A percentile compares a stretch with the other conserved stretches of the same genome.
phyloP scores from a whole-genome alignment of 768 basidiomycete genomes.

The Rubroboletus satanas region DNA sequence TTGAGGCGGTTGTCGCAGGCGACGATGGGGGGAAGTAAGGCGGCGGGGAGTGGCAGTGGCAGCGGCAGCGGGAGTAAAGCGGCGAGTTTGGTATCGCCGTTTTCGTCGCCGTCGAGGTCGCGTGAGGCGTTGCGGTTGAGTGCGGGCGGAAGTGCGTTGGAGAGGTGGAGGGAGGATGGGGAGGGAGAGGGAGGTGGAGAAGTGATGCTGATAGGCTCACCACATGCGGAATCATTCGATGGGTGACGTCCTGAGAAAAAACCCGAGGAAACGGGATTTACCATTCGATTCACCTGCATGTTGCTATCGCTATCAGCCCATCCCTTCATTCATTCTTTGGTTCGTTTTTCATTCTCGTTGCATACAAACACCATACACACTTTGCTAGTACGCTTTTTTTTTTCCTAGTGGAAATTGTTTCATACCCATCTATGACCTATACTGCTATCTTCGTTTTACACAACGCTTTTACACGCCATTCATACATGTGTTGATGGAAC shows the following conservation, averaged over 20 bases:
- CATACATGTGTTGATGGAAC: background rate
- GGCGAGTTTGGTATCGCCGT: background rate
- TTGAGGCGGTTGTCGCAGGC: conserved; percentile 23
- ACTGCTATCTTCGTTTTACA: background rate
- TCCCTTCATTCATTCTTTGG: background rate
- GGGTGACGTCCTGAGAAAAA: background rate
- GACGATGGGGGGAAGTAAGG: background rate
- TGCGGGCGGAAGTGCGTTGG: background rate
- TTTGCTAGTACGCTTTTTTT: background rate
- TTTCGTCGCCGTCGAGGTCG: background rate
- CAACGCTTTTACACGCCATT: background rate
- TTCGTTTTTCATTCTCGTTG: background rate
- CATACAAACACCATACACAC: background rate
- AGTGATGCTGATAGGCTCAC: conserved; percentile 21
- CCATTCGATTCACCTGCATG: background rate
- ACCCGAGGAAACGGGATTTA: background rate
- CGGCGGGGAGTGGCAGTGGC: background rate
- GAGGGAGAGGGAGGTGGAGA: conserved; percentile 2
- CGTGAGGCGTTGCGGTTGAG: conserved; percentile 3
- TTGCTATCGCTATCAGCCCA: background rate
- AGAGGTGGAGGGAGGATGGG: background rate
- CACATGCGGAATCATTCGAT: conserved; percentile 4
- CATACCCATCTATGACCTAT: background rate
- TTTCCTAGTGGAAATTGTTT: background rate
- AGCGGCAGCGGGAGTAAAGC: background rate